phyloP scores from a whole-genome alignment of 164 flowering plant genomes.

The Stephania yunnanensis region DNA sequence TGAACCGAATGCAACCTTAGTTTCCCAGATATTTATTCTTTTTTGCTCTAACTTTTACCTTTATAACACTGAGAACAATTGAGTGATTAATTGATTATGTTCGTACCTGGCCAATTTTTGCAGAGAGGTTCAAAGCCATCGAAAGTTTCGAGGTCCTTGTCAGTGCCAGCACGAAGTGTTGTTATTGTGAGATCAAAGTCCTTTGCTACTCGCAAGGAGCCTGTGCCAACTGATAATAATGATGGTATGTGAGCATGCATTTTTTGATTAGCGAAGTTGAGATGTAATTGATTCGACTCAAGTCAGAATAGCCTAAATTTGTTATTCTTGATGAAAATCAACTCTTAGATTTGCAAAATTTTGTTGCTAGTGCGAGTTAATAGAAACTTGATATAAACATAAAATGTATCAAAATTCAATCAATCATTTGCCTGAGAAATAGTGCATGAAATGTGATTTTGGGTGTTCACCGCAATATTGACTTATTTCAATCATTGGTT shows the following conservation, averaged over 20 bases:
- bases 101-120: constrained; percentile 15
- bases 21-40: background rate
- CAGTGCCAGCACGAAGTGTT: constrained; percentile 59
- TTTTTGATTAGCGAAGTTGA: background rate
- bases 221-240: constrained; percentile 22
- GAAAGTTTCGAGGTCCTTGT: constrained; percentile 64
- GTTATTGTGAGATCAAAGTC: constrained; percentile 75
- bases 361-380: too few relatives aligned
- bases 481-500: background rate
- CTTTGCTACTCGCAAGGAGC: constrained; percentile 34
- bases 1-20: too few relatives aligned
- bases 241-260: constrained; percentile 39
- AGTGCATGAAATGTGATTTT: background rate
- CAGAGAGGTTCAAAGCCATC: constrained; percentile 41
- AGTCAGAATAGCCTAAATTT: background rate
- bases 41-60: background rate
- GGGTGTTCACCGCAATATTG: background rate
- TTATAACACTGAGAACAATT: background rate
- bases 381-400: background rate
- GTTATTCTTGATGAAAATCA: background rate
- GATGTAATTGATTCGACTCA: background rate
- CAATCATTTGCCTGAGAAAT: background rate
- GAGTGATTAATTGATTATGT: background rate
- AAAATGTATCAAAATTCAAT: background rate
- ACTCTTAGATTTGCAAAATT: background rate